These are phyloP conservation scores for Vitis hybrid DNA, from an alignment of 177 flowering plant genomes.

Conservation along the genomic window DNA sequence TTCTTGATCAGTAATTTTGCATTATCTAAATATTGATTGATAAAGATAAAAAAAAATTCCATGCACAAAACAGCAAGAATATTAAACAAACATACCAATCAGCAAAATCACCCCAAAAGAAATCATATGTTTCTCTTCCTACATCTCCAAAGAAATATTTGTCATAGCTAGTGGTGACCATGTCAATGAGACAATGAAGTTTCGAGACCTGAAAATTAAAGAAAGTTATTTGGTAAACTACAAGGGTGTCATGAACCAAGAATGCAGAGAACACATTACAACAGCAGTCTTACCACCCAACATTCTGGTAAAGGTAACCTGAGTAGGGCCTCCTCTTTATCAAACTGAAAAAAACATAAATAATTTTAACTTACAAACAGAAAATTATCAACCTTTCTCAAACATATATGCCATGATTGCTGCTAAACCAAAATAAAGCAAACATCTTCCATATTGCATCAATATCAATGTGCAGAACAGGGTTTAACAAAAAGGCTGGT, in stretches of 20 bases:
- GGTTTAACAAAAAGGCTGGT: no score
- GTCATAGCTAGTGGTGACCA: constrained; percentile 80
- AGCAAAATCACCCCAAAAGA: constrained; percentile 98
- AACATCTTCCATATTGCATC: neutral
- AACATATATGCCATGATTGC: neutral
- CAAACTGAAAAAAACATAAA: constrained; percentile 51
- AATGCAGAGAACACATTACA: neutral
- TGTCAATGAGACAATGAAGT: constrained; percentile 80
- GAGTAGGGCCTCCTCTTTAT: constrained; percentile 51
- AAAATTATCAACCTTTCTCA: neutral
- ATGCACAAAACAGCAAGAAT: neutral
- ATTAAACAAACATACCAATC: constrained; percentile 65
- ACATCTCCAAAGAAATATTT: constrained; percentile 90
- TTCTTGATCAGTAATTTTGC: no score
- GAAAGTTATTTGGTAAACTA: neutral
- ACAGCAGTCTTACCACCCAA: constrained; percentile 80
- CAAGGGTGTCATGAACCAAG: neutral
- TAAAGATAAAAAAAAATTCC: neutral
- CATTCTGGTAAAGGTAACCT: constrained; percentile 79
- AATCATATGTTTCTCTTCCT: constrained; percentile 83
- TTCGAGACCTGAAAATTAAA: constrained; percentile 66
- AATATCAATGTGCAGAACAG: neutral
- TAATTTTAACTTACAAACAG: neutral
- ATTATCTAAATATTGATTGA: neutral
- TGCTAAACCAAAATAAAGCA: neutral